phyloP scores from a whole-genome alignment of 108 stramenopile species.

The Pseudonitzschia multiseries region DNA sequence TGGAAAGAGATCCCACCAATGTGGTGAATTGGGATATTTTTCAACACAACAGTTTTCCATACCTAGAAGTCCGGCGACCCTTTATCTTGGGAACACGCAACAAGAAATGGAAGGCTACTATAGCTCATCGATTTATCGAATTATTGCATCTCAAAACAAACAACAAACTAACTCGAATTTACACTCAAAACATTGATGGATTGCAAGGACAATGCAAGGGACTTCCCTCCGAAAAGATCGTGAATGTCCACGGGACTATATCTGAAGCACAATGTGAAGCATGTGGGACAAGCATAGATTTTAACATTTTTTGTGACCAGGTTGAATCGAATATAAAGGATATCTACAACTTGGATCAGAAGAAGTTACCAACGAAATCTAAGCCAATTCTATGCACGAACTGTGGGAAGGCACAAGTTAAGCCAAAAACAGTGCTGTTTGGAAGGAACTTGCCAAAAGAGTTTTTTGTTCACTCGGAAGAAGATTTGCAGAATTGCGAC shows the following conservation, averaged over 20 bases:
- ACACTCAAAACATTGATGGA: slow-evolving; percentile 90
- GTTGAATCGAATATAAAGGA: slow-evolving; percentile 62
- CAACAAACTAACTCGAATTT: slow-evolving; percentile 55
- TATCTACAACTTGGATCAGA: slow-evolving; percentile 50
- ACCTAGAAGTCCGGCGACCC: slow-evolving; percentile 74
- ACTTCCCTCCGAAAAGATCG: slow-evolving; percentile 45
- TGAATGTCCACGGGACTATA: slow-evolving; percentile 73
- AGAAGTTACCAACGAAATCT: slow-evolving; percentile 27
- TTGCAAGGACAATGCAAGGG: slow-evolving; percentile 57
- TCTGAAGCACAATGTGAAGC: slow-evolving; percentile 65
- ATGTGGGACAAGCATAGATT: slow-evolving; percentile 48
- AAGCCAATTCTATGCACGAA: slow-evolving; percentile 49
- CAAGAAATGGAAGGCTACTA: slow-evolving; percentile 64
- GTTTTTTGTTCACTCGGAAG: slow-evolving; percentile 48
- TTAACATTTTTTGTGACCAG: slow-evolving; percentile 40
- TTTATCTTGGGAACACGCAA: slow-evolving; percentile 69
- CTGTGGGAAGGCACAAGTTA: slow-evolving; percentile 57
- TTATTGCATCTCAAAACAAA: slow-evolving; percentile 53
- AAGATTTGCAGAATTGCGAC: slow-evolving; percentile 61
- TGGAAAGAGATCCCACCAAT: slow-evolving; percentile 61
- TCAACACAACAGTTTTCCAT: slow-evolving; percentile 60
- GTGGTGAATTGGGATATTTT: slow-evolving; percentile 70
- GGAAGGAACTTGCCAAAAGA: slow-evolving; percentile 59
- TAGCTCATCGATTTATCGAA: slow-evolving; percentile 64
- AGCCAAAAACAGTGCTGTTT: slow-evolving; percentile 80